Percentiles rank a stretch among this genome's conserved stretches.
These are phyloP conservation scores for Neurospora pannonica DNA, from an alignment of 495 filamentous ascomycete genomes.

Conservation along the genomic window DNA sequence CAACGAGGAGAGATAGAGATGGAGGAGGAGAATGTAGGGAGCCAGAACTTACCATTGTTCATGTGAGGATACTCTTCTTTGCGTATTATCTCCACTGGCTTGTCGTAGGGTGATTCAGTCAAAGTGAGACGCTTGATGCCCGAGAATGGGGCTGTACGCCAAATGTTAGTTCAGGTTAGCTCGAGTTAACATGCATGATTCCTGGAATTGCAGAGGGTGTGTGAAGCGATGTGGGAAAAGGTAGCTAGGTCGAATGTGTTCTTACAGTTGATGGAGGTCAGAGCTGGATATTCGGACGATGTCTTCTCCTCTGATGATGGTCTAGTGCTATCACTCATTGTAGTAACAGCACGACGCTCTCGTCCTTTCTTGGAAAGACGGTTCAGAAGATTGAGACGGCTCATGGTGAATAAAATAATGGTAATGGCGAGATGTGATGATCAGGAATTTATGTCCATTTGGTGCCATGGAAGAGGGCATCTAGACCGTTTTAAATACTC, in stretches of 20 bases:
- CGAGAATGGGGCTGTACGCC: background rate
- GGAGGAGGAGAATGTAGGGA: background rate
- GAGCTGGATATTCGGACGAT: constrained; percentile 3
- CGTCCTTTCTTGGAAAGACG: constrained; percentile 6
- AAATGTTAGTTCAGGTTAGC: background rate
- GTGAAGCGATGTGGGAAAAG: background rate
- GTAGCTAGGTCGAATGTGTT: background rate
- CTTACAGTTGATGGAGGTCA: constrained; percentile 10
- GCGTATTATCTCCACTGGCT: constrained; percentile 32
- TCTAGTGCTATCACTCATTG: background rate
- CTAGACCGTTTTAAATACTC: background rate
- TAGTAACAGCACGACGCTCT: background rate
- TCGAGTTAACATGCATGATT: background rate
- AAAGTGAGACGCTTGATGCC: background rate
- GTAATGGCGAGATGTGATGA: background rate
- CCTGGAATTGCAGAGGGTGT: background rate
- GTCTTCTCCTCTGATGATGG: background rate
- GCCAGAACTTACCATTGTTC: constrained; percentile 28
- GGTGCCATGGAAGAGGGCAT: background rate
- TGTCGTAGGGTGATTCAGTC: constrained; percentile 16
- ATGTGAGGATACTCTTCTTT: constrained; percentile 40
- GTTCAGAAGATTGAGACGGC: constrained; percentile 2
- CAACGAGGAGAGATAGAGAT: background rate
- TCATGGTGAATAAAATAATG: constrained; percentile 3
- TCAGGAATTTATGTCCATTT: background rate